Evolutionary conservation across 768 basidiomycete genomes (phyloP).

Genomic region (Gymnopilus dilepis): DNA sequence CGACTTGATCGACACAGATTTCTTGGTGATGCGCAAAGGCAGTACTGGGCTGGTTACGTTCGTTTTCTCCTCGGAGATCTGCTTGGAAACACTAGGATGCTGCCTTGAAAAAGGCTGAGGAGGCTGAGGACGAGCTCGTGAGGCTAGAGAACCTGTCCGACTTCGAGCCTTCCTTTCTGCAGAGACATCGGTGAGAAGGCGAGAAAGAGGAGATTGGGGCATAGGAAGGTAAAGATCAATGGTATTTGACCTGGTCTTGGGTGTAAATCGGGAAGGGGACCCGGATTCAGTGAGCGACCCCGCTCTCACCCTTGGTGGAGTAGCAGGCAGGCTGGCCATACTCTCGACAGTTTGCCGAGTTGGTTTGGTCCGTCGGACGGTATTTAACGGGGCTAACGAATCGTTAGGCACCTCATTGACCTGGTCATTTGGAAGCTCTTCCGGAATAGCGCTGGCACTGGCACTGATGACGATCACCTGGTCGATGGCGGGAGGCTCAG

Average conservation of each 20-base stretch:
- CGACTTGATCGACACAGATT: slow-evolving; percentile 6
- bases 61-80: neutral
- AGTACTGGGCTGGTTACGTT: neutral
- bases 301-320: slow-evolving; percentile 15
- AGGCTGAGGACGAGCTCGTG: neutral
- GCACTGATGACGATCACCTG: neutral
- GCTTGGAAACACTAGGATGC: slow-evolving; percentile 7
- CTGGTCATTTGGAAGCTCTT: neutral
- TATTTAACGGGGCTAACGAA: neutral
- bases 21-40: slow-evolving; percentile 16
- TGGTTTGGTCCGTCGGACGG: slow-evolving; percentile 13
- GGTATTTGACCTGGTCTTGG: slow-evolving; percentile 29
- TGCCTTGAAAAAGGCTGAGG: neutral
- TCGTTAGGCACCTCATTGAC: neutral
- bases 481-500: neutral
- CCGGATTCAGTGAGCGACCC: slow-evolving; percentile 1
- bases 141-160: neutral
- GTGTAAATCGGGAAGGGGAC: slow-evolving; percentile 2
- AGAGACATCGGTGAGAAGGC: slow-evolving; percentile 20
- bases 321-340: slow-evolving; percentile 11
- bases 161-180: neutral
- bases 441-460: neutral
- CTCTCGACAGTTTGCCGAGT: slow-evolving; percentile 19
- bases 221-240: slow-evolving; percentile 25
- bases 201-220: slow-evolving; percentile 27